A percentile compares a stretch with the other conserved stretches of the same genome.
These are phyloP conservation scores for Sanghuangporus baumii DNA, from an alignment of 1,284 basidiomycete species.

Conservation along the genomic window DNA sequence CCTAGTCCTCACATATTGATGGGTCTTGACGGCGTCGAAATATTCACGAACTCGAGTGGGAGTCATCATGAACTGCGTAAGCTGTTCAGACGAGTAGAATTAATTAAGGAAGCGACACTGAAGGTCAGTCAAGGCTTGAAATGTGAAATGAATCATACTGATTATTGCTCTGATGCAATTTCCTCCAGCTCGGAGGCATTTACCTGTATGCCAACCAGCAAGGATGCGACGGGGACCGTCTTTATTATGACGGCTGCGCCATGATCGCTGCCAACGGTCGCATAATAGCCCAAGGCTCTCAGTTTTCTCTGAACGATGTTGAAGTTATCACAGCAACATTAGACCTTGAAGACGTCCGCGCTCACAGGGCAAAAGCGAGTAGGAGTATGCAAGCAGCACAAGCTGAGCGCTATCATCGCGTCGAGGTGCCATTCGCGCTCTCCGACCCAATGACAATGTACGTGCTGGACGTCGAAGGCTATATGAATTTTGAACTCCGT, in stretches of 20 bases:
- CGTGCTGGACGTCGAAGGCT: conserved; percentile 41
- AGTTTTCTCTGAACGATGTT: conserved; percentile 94
- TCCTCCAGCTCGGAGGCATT: conserved; percentile 80
- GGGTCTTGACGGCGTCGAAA: conserved; percentile 97
- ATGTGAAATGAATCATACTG: background rate
- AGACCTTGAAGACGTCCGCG: conserved; percentile 91
- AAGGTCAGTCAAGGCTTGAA: conserved; percentile 50
- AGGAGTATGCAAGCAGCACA: conserved; percentile 87
- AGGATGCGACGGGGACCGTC: conserved; percentile 95
- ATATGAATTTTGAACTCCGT: conserved; percentile 48
- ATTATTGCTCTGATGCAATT: background rate
- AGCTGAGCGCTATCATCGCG: conserved; percentile 68
- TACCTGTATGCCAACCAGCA: conserved; percentile 99
- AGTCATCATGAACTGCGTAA: conserved; percentile 98
- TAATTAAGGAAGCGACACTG: conserved; percentile 95
- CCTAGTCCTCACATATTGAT: conserved; percentile 90
- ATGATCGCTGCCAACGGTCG: conserved; percentile 94
- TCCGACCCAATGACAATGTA: conserved; percentile 58
- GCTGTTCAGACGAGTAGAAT: conserved; percentile 83
- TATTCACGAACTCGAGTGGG: conserved; percentile 96
- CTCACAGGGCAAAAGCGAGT: conserved; percentile 77
- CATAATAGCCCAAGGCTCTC: conserved; percentile 91
- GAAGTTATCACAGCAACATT: conserved; percentile 95
- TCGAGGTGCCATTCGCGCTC: conserved; percentile 74
- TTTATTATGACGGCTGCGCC: conserved; percentile 97